Evolutionary conservation across 2,329 filamentous ascomycete species (phyloP).

Genomic region (Paecilomyces formosus): DNA sequence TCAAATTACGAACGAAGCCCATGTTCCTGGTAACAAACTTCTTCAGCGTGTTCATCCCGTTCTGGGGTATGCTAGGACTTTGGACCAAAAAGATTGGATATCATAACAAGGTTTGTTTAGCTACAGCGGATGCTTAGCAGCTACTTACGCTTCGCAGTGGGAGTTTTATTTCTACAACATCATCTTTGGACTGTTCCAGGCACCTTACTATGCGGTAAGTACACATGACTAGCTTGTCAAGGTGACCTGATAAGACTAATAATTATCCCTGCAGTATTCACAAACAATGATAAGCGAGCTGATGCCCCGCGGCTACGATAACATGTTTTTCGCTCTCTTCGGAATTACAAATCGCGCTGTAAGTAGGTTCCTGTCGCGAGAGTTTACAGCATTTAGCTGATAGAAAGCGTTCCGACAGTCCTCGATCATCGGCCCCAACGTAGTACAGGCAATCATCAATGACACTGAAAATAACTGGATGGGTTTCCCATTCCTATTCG

Average conservation of each 20-base stretch:
- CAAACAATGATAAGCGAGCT: slow-evolving; percentile 40
- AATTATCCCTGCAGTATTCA: slow-evolving; percentile 21
- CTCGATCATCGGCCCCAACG: slow-evolving; percentile 37
- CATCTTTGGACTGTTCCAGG: slow-evolving; percentile 36
- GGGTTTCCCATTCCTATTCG: slow-evolving; percentile 37
- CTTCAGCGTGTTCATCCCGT: slow-evolving; percentile 33
- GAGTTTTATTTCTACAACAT: slow-evolving; percentile 40
- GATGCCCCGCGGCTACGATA: slow-evolving; percentile 36
- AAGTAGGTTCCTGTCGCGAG: slow-evolving; percentile 8
- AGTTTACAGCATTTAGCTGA: background rate
- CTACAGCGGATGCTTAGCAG: background rate
- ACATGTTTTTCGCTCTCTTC: slow-evolving; percentile 39
- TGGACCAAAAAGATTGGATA: slow-evolving; percentile 34
- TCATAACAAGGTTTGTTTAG: slow-evolving; percentile 24
- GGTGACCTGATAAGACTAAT: background rate
- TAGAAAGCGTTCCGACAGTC: slow-evolving; percentile 18
- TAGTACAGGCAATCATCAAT: slow-evolving; percentile 38
- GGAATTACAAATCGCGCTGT: slow-evolving; percentile 38
- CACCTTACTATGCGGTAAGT: slow-evolving; percentile 33
- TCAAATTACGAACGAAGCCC: slow-evolving; percentile 32
- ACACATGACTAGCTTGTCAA: background rate
- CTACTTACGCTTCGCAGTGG: slow-evolving; percentile 17
- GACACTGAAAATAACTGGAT: slow-evolving; percentile 36
- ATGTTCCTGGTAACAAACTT: slow-evolving; percentile 38
- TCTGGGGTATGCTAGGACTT: slow-evolving; percentile 37